Percentiles rank a stretch among this genome's conserved stretches.
phyloP scores from a whole-genome alignment of 2,329 filamentous ascomycete genomes.

The Penicillium palitans region DNA sequence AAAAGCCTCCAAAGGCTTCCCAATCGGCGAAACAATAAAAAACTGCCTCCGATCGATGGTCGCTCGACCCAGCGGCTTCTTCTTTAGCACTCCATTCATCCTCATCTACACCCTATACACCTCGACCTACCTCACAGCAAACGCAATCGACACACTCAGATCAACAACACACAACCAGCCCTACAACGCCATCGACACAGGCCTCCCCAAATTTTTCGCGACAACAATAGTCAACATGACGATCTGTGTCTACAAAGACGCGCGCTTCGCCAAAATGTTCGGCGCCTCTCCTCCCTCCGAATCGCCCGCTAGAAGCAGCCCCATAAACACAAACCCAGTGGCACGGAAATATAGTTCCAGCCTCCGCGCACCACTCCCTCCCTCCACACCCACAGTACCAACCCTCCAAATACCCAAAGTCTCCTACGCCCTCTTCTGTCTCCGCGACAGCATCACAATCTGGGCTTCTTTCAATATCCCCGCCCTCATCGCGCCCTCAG shows the following conservation, averaged over 20 bases:
- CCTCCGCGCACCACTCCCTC: slow-evolving; percentile 10
- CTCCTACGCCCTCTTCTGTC: slow-evolving; percentile 75
- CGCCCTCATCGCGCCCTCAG: slow-evolving; percentile 68
- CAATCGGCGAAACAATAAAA: slow-evolving; percentile 44
- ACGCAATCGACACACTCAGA: slow-evolving; percentile 77
- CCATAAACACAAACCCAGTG: slow-evolving; percentile 4
- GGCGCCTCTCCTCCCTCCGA: slow-evolving; percentile 58
- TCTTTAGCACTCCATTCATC: slow-evolving; percentile 50
- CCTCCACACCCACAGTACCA: slow-evolving; percentile 7
- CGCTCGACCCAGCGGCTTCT: slow-evolving; percentile 44
- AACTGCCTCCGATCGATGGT: slow-evolving; percentile 44
- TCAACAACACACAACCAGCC: slow-evolving; percentile 62
- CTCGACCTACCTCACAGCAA: slow-evolving; percentile 86
- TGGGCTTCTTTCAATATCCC: slow-evolving; percentile 92
- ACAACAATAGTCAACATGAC: slow-evolving; percentile 81
- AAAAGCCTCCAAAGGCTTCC: slow-evolving; percentile 48
- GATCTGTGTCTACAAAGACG: slow-evolving; percentile 87
- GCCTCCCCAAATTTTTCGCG: slow-evolving; percentile 75
- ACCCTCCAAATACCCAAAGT: slow-evolving; percentile 61
- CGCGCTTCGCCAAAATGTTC: slow-evolving; percentile 79
- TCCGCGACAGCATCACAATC: slow-evolving; percentile 83
- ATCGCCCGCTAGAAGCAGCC: slow-evolving; percentile 17
- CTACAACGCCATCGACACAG: slow-evolving; percentile 65
- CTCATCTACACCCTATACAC: slow-evolving; percentile 68
- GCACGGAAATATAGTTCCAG: slow-evolving; percentile 7